Conservation (phyloP, 768 basidiomycete species). For the Tricholoma saponaceum region DNA sequence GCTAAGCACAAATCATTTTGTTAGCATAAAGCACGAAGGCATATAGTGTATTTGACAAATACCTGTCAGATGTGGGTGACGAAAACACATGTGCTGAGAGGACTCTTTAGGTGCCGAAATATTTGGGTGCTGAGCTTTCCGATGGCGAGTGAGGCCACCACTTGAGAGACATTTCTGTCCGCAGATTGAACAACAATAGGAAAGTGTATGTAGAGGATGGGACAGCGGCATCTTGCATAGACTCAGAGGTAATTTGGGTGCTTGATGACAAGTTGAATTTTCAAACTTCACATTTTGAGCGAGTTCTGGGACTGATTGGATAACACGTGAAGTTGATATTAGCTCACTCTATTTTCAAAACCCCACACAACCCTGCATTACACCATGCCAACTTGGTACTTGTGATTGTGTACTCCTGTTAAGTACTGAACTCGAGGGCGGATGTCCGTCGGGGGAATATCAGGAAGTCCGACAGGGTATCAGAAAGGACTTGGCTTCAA, state of each 20-base stretch:
- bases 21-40: not conserved
- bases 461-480: too few species aligned
- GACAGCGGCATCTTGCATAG: not conserved
- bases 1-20: constrained; percentile 7
- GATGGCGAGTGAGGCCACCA: constrained; percentile 6
- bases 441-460: too few species aligned
- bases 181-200: constrained; percentile 1
- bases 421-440: too few species aligned
- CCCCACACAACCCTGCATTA: not conserved
- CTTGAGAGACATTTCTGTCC: constrained; percentile 3
- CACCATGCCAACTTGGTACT: not conserved
- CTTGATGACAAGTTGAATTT: not conserved
- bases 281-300: not conserved
- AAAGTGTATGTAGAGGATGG: not conserved
- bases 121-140: constrained; percentile 2
- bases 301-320: not conserved
- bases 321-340: not conserved
- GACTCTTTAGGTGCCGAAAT: constrained; percentile 4
- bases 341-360: not conserved
- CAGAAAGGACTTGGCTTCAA: too few species aligned
- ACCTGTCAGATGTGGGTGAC: constrained; percentile 14
- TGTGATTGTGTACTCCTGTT: too few species aligned
- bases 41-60: not conserved
- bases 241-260: not conserved
- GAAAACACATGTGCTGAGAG: constrained; percentile 2